phyloP scores from a whole-genome alignment of 148 eudicot species.

The Dysphania ambrosioides region DNA sequence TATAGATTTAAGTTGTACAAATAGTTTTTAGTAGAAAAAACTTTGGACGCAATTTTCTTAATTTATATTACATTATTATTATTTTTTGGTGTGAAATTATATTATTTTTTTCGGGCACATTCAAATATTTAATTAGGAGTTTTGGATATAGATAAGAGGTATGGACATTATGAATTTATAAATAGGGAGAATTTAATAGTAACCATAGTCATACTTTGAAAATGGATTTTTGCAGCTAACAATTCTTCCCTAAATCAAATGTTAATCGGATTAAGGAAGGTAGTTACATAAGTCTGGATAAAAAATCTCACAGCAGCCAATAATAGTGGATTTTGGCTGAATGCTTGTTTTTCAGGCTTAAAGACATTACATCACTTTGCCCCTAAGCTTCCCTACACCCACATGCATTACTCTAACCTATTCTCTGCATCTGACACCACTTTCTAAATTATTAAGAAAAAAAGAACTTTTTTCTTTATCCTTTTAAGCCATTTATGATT shows the following conservation, averaged over 20 bases:
- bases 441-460: not conserved
- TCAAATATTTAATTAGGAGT: no score
- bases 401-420: constrained; percentile 21
- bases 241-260: constrained; percentile 27
- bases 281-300: not conserved
- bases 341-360: constrained; percentile 2
- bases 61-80: no score
- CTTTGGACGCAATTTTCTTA: no score
- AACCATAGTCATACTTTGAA: not conserved
- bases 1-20: no score
- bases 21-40: no score
- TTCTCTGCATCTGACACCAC: constrained; percentile 1
- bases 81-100: no score
- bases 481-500: not conserved
- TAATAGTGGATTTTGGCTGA: not conserved
- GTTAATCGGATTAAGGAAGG: constrained; percentile 2
- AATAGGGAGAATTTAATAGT: no score
- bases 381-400: constrained; percentile 24
- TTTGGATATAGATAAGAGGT: no score
- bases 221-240: not conserved
- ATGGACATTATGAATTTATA: no score
- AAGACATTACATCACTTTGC: constrained; percentile 35
- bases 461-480: not conserved
- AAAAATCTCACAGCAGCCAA: no score
- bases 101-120: no score